Evolutionary conservation across 768 basidiomycete species (phyloP).

Genomic region (Inosperma sp.): DNA sequence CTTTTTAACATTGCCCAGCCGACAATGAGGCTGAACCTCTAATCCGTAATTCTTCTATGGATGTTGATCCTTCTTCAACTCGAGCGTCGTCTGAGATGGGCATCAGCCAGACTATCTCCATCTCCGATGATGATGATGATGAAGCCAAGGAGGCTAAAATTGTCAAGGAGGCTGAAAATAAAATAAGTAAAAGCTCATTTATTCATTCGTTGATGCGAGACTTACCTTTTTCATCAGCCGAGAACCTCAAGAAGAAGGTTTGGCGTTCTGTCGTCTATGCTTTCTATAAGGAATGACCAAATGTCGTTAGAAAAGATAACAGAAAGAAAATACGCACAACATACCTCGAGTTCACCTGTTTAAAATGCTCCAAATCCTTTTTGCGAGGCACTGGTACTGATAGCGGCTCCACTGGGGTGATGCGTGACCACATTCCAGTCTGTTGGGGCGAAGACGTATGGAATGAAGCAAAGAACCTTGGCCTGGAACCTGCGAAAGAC

Average conservation of each 20-base stretch:
- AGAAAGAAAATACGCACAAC: slow-evolving; percentile 1
- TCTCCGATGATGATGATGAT: slow-evolving; percentile 3
- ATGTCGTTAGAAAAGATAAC: not conserved
- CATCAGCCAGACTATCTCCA: not conserved
- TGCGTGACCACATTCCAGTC: not conserved
- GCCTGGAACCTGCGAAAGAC: slow-evolving; percentile 2
- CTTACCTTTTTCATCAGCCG: not conserved
- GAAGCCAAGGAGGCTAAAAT: slow-evolving; percentile 2
- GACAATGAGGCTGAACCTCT: not conserved
- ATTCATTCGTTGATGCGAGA: not conserved
- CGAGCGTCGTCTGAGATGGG: slow-evolving; percentile 1
- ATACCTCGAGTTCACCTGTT: slow-evolving; percentile 2
- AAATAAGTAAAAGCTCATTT: not conserved
- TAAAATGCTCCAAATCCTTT: slow-evolving; percentile 3
- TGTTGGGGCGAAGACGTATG: slow-evolving; percentile 5
- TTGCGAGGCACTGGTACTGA: not conserved
- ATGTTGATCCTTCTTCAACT: slow-evolving; percentile 2
- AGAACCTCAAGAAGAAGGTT: not conserved
- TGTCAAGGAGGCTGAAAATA: not conserved
- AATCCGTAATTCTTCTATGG: not conserved
- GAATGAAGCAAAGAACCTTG: not conserved
- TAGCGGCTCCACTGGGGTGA: slow-evolving; percentile 1
- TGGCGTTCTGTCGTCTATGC: not conserved
- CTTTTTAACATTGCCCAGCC: slow-evolving; percentile 2
- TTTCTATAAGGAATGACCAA: not conserved